Base-by-base conservation (phyloP, 352 stramenopile species). In the Pilasporangium apinafurcum region DNA sequence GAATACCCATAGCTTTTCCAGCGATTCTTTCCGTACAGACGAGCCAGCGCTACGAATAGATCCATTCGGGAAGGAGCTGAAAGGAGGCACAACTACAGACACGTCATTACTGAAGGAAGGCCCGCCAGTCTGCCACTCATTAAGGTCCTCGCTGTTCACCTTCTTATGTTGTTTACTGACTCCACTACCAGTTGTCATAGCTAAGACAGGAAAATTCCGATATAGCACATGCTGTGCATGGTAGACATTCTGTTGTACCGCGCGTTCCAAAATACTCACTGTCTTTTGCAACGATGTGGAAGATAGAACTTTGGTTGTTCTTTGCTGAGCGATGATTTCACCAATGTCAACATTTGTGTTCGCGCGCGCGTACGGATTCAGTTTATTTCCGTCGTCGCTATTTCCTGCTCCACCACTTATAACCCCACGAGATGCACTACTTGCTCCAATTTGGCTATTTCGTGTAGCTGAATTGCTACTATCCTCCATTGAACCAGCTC, bases 191-290 rank as follows among this genome's bases (percentile, higher is more conserved):
- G 18, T 16, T 37, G 2, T 5, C 29, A 20, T 14, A 3, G 37
- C 44, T 5, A 88, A 57, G 6, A 45, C 57, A 0, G 83, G 80
- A 29, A 90, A 85, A 31, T 94, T 72, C 18, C 86, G 82, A 31
- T 96, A 95, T 2, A 79, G 53, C 8, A 95, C 56, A 35, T 96
- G 86, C 18, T 88, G 65, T 21, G 68, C 51, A 56, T 96, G 84
- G 36, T 88, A 95, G 0, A 93, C 64, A 49, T 95, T 95, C 48
- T 96, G 86, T 50, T 95, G 84, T 8, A 96, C 74, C 1, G 77
- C 83, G 12, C 84, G 76, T 56, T 96, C 86, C 4, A 95, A 61
- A 26, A 89, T 59, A 18, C 68, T 70, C 13, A 86, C 64, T 2
- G 65, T 83, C 12, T 71, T 55, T n/a, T 76, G 32, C 7, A 96